Evolutionary conservation across 2,329 filamentous ascomycete species (phyloP).

Genomic region (Penicillium aurantiogriseum): DNA sequence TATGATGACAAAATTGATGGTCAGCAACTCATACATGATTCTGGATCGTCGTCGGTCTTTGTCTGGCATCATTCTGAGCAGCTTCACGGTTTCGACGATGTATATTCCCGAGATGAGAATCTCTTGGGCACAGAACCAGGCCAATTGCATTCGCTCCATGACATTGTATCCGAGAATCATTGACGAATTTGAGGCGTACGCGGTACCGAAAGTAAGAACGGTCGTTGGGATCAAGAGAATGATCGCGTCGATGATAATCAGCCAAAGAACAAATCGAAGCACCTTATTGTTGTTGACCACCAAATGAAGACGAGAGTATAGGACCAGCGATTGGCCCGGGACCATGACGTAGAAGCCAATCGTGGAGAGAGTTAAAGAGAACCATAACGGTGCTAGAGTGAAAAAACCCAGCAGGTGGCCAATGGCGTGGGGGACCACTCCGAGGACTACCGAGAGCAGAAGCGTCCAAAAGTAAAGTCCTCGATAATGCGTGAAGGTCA

Average conservation of each 20-base stretch:
- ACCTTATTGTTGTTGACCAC: constrained; percentile 52
- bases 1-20: constrained; percentile 51
- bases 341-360: constrained; percentile 61
- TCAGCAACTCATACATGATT: constrained; percentile 50
- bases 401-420: constrained; percentile 45
- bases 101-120: constrained; percentile 51
- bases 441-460: constrained; percentile 35
- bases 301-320: constrained; percentile 62
- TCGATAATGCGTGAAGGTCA: constrained; percentile 37
- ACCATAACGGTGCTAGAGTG: constrained; percentile 33
- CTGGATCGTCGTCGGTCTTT: constrained; percentile 38
- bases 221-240: constrained; percentile 55
- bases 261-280: constrained; percentile 52
- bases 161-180: constrained; percentile 44
- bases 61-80: constrained; percentile 38
- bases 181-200: constrained; percentile 23
- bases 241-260: constrained; percentile 58
- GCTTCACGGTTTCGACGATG: constrained; percentile 52
- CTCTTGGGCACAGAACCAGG: constrained; percentile 47
- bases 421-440: constrained; percentile 39
- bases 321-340: constrained; percentile 60
- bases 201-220: constrained; percentile 52
- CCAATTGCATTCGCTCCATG: constrained; percentile 44
- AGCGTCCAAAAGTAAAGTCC: constrained; percentile 46
- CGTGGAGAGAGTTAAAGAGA: constrained; percentile 43